A percentile compares a stretch with the other conserved stretches of the same genome.
phyloP scores from a whole-genome alignment of 2,329 filamentous ascomycete genomes.

The Cladosporium sp. region DNA sequence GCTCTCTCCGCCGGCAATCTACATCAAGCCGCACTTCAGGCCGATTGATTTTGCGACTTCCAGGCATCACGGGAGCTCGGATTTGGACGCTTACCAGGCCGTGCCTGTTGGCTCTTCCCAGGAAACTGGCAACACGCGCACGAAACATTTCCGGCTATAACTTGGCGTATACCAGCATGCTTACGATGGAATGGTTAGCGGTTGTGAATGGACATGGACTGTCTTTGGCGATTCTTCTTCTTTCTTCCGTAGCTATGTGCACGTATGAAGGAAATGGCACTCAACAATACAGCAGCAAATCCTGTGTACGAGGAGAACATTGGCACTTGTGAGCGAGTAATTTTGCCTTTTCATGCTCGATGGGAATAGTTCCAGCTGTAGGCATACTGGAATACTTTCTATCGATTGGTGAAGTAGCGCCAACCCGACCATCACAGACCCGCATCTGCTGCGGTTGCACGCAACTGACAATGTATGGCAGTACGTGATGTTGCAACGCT shows the following conservation, averaged over 20 bases:
- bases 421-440: too few relatives aligned
- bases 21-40: slow-evolving; percentile 17
- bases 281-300: neutral
- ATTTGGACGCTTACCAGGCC: slow-evolving; percentile 12
- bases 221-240: slow-evolving; percentile 17
- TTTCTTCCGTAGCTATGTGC: slow-evolving; percentile 21
- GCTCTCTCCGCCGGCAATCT: slow-evolving; percentile 19
- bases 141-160: slow-evolving; percentile 21
- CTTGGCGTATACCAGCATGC: slow-evolving; percentile 19
- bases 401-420: too few relatives aligned
- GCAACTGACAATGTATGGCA: too few relatives aligned
- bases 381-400: neutral
- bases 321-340: neutral
- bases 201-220: slow-evolving; percentile 18
- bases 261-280: slow-evolving; percentile 17
- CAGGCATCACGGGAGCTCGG: slow-evolving; percentile 9
- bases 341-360: neutral
- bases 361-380: neutral
- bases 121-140: neutral
- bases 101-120: slow-evolving; percentile 14
- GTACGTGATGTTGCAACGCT: too few relatives aligned
- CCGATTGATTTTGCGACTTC: slow-evolving; percentile 21
- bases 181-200: slow-evolving; percentile 21
- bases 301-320: neutral
- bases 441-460: too few relatives aligned